phyloP scores from a whole-genome alignment of 2,329 filamentous ascomycete genomes.

The Penicillium vulpinum region DNA sequence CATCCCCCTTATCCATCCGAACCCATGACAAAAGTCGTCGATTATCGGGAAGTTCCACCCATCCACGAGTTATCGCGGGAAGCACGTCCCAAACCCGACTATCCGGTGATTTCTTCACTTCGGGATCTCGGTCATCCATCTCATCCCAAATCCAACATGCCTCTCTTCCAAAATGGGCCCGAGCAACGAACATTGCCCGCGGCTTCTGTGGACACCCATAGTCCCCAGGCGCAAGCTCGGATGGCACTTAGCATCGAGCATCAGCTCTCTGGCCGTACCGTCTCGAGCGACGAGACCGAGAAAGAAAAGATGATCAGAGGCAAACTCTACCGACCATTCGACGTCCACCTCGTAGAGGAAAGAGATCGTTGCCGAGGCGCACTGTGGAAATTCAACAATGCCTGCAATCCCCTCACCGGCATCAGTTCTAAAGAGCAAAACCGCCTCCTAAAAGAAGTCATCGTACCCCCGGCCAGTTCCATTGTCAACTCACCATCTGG shows the following conservation, averaged over 20 bases:
- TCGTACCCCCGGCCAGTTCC: slow-evolving; percentile 36
- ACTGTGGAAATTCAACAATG: slow-evolving; percentile 83
- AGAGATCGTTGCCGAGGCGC: slow-evolving; percentile 81
- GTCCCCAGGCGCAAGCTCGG: slow-evolving; percentile 45
- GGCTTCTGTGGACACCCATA: slow-evolving; percentile 39
- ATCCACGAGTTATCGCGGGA: slow-evolving; percentile 44
- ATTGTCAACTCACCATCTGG: slow-evolving; percentile 51
- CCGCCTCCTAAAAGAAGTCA: slow-evolving; percentile 40
- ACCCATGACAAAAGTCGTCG: slow-evolving; percentile 37
- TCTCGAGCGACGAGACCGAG: slow-evolving; percentile 59
- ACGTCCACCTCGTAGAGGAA: slow-evolving; percentile 75
- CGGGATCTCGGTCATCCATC: slow-evolving; percentile 40
- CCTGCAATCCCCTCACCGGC: slow-evolving; percentile 70
- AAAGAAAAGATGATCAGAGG: slow-evolving; percentile 89
- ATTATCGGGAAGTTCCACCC: slow-evolving; percentile 43
- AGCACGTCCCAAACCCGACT: slow-evolving; percentile 40
- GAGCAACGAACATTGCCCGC: slow-evolving; percentile 41
- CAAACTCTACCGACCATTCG: slow-evolving; percentile 75
- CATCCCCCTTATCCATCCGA: slow-evolving; percentile 42
- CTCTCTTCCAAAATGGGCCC: slow-evolving; percentile 38
- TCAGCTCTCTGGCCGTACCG: slow-evolving; percentile 40
- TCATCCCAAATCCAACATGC: slow-evolving; percentile 38
- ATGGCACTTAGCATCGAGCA: slow-evolving; percentile 47
- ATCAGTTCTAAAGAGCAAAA: slow-evolving; percentile 57
- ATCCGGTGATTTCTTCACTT: slow-evolving; percentile 43